A percentile compares a stretch with the other conserved stretches of the same genome.
Conservation (phyloP, 2,329 filamentous ascomycete genomes). For the Laburnicola sp. region DNA sequence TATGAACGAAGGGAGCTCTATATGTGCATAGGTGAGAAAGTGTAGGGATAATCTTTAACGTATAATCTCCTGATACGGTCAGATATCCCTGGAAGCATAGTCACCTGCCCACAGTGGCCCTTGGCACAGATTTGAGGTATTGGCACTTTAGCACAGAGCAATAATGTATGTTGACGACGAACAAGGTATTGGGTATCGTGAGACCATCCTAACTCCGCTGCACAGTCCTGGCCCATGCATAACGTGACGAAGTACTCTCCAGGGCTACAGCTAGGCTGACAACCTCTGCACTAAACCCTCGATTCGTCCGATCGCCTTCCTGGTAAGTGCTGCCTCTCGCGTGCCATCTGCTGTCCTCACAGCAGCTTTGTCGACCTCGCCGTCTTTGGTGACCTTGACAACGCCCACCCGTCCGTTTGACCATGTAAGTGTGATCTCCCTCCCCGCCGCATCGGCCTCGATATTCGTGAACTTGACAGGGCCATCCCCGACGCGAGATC, state of each 20-base stretch:
- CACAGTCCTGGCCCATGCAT: too few species aligned
- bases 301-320: constrained; percentile 56
- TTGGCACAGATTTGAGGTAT: too few species aligned
- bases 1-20: too few species aligned
- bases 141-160: too few species aligned
- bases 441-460: constrained; percentile 65
- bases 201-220: neutral
- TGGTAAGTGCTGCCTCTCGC: constrained; percentile 58
- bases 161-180: too few species aligned
- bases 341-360: constrained; percentile 54
- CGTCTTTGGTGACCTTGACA: constrained; percentile 64
- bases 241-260: neutral
- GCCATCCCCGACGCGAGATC: constrained; percentile 2
- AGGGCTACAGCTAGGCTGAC: constrained; percentile 10
- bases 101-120: too few species aligned
- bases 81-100: too few species aligned
- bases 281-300: constrained; percentile 58
- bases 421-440: constrained; percentile 67
- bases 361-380: constrained; percentile 62
- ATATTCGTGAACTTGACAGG: constrained; percentile 56
- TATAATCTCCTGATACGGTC: too few species aligned
- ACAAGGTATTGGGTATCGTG: constrained; percentile 1
- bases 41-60: too few species aligned
- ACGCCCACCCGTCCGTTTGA: constrained; percentile 65
- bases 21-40: too few species aligned